These are phyloP conservation scores for Fusarium staphyleae DNA, from an alignment of 2,329 filamentous ascomycete species.

Conservation along the genomic window DNA sequence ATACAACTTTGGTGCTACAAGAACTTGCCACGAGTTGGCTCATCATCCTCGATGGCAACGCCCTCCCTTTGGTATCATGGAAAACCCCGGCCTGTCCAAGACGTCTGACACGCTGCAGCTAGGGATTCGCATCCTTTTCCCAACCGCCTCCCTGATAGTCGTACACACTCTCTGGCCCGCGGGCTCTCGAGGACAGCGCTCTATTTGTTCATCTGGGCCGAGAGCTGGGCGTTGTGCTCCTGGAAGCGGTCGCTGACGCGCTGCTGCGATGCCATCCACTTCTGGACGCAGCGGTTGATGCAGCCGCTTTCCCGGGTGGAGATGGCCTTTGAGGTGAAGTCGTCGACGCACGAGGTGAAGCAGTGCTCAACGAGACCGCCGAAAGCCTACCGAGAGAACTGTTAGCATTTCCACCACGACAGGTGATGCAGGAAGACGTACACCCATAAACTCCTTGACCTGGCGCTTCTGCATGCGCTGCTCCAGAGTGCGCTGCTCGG, in stretches of 20 bases:
- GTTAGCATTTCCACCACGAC: not conserved
- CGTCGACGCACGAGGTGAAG: conserved; percentile 96
- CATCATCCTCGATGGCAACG: conserved; percentile 14
- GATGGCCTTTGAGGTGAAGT: conserved; percentile 97
- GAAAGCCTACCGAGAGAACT: conserved; percentile 43
- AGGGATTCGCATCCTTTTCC: conserved; percentile 3
- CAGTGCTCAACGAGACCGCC: conserved; percentile 73
- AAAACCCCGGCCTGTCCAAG: conserved; percentile 1
- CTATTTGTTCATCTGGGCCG: conserved; percentile 57
- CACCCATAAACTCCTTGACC: conserved; percentile 98
- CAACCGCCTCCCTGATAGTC: conserved; percentile 22
- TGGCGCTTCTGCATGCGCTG: conserved; percentile 96
- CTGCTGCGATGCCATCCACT: conserved; percentile 91
- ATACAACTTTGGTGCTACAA: conserved; percentile 34
- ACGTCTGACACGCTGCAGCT: conserved; percentile 20
- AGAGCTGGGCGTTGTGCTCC: conserved; percentile 69
- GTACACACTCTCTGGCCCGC: conserved; percentile 22
- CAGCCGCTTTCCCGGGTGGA: conserved; percentile 88
- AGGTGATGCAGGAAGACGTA: conserved; percentile 57
- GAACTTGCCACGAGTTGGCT: conserved; percentile 19
- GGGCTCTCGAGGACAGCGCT: too few species aligned
- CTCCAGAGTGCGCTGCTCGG: conserved; percentile 93
- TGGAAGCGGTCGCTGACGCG: conserved; percentile 90
- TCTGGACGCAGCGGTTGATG: conserved; percentile 93
- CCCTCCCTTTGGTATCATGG: conserved; percentile 15